A percentile compares a stretch with the other conserved stretches of the same genome.
Conservation (phyloP, 2,329 filamentous ascomycete species). For the Cladophialophora bantiana region DNA sequence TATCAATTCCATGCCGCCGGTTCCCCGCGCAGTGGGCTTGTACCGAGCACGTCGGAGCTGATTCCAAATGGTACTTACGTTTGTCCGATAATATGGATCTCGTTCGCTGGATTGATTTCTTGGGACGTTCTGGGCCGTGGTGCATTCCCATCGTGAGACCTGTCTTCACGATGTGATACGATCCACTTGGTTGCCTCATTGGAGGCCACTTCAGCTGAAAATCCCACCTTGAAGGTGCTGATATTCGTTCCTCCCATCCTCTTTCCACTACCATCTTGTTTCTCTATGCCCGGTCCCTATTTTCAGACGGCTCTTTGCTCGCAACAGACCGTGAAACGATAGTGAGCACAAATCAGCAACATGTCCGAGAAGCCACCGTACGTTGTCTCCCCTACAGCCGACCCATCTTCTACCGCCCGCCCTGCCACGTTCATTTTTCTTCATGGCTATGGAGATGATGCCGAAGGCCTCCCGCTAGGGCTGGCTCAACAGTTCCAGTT, state of each 20-base stretch:
- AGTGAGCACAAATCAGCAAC: conserved; percentile 5
- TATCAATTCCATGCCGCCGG: conserved; percentile 2
- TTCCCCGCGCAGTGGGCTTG: conserved; percentile 3
- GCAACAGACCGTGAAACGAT: neutral
- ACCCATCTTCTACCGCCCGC: conserved; percentile 30
- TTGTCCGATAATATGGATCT: conserved; percentile 4
- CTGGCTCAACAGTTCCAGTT: conserved; percentile 58
- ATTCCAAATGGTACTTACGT: conserved; percentile 1
- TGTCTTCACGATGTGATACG: conserved; percentile 10
- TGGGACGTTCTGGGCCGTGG: neutral
- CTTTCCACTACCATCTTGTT: neutral
- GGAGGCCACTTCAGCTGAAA: conserved; percentile 2
- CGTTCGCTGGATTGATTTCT: neutral
- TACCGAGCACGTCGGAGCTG: neutral
- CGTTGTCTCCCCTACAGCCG: conserved; percentile 32
- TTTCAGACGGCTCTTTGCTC: neutral
- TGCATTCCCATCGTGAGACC: neutral
- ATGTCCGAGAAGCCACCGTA: conserved; percentile 37
- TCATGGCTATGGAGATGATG: conserved; percentile 57
- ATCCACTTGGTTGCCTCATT: conserved; percentile 2
- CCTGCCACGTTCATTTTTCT: conserved; percentile 43
- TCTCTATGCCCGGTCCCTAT: neutral
- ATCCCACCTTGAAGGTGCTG: neutral
- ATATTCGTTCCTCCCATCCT: neutral
- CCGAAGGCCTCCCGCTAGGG: conserved; percentile 53